Evolutionary conservation across 257 asterid species (phyloP).

Genomic region (Ballota nigra): DNA sequence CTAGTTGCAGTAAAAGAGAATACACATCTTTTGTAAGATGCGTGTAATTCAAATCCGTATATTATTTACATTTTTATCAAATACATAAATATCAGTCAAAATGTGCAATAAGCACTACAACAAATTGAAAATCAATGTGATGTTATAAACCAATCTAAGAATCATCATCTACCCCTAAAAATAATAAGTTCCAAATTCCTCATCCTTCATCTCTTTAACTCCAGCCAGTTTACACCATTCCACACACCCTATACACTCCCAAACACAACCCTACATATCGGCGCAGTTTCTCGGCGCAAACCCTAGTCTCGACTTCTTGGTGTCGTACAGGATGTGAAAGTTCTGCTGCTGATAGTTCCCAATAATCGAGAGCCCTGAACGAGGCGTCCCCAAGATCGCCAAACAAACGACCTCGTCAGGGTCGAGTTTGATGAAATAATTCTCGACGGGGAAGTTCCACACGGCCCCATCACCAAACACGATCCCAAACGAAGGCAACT

Average conservation of each 20-base stretch:
- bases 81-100: neutral
- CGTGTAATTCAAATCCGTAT: neutral
- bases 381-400: constrained; percentile 81
- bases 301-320: constrained; percentile 73
- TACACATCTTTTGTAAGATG: neutral
- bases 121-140: neutral
- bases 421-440: constrained; percentile 71
- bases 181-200: neutral
- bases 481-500: constrained; percentile 73
- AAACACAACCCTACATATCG: constrained; percentile 31
- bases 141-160: constrained; percentile 26
- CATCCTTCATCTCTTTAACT: constrained; percentile 8
- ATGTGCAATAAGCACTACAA: constrained; percentile 20
- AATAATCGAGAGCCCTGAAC: constrained; percentile 68
- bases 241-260: constrained; percentile 19
- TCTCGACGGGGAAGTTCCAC: constrained; percentile 86
- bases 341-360: constrained; percentile 97
- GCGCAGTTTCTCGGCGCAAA: constrained; percentile 76
- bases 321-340: constrained; percentile 75
- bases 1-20: neutral
- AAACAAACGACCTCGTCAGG: constrained; percentile 75
- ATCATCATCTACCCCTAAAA: constrained; percentile 15
- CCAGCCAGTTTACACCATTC: constrained; percentile 22
- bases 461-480: constrained; percentile 74
- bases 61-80: neutral